Percentiles rank a stretch among this genome's conserved stretches.
Conservation (phyloP, 2,329 filamentous ascomycete genomes). For the Colletotrichum godetiae region DNA sequence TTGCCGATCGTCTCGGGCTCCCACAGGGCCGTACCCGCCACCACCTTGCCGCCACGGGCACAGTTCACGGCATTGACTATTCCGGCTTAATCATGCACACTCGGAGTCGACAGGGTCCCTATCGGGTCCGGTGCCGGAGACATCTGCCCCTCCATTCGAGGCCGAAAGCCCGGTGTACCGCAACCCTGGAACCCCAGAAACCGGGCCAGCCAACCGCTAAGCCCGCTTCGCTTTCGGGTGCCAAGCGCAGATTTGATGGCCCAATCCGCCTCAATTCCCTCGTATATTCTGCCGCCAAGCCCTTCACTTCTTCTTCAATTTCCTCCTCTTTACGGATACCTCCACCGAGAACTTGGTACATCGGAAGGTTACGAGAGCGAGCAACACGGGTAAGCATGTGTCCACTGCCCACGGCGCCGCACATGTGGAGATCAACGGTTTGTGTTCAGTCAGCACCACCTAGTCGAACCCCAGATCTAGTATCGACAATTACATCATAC, state of each 20-base stretch:
- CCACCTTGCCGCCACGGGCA: neutral
- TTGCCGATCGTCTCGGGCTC: neutral
- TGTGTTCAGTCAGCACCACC: slow-evolving; percentile 8
- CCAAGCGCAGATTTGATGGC: neutral
- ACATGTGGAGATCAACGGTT: neutral
- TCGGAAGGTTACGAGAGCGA: neutral
- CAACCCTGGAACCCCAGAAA: neutral
- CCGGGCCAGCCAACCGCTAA: neutral
- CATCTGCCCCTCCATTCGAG: neutral
- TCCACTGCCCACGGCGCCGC: neutral
- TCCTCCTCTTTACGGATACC: no score
- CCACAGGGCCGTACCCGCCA: neutral
- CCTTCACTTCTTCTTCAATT: neutral
- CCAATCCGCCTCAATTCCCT: neutral
- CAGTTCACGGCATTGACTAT: neutral
- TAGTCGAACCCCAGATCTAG: neutral
- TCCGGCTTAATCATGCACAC: neutral
- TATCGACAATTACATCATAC: slow-evolving; percentile 1
- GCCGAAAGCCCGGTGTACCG: neutral
- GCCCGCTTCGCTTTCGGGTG: neutral
- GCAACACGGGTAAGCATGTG: neutral
- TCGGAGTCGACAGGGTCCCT: neutral
- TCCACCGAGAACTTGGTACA: no score
- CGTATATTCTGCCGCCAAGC: neutral
- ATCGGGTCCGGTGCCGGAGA: neutral